Conservation (phyloP, 2,329 filamentous ascomycete species). For the Sporothrix euskadiensis region DNA sequence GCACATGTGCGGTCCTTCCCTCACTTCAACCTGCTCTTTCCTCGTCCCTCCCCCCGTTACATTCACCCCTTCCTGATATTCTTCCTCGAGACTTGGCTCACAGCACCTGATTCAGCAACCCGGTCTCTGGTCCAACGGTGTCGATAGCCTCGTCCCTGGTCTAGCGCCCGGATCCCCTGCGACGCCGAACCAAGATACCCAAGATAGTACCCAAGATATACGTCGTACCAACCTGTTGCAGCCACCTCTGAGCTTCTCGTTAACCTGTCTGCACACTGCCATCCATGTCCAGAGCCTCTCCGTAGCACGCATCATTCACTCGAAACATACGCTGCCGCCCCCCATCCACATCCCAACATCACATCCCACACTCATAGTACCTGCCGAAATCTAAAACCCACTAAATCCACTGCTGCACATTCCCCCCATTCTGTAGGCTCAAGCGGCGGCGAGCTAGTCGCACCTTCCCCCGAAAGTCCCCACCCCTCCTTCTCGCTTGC, state of each 20-base stretch:
- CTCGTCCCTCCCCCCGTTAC: neutral
- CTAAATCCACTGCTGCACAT: neutral
- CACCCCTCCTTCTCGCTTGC: neutral
- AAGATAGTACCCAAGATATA: neutral
- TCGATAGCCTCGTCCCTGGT: neutral
- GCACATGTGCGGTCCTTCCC: neutral
- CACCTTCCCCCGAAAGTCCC: neutral
- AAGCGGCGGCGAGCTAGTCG: neutral
- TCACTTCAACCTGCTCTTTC: constrained; percentile 2
- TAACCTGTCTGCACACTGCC: neutral
- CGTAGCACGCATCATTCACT: neutral
- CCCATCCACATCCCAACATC: neutral
- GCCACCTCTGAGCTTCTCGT: neutral
- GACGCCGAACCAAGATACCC: neutral
- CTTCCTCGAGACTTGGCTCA: neutral
- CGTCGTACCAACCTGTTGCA: too few species aligned
- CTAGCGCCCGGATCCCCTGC: neutral
- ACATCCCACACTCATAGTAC: neutral
- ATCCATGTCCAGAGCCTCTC: neutral
- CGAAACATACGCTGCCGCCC: neutral
- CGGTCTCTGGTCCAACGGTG: neutral
- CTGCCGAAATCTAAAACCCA: neutral
- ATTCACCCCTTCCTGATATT: neutral
- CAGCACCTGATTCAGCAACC: constrained; percentile 6
- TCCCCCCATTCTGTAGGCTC: neutral